Conservation (phyloP, 2,329 filamentous ascomycete species). For the Clarireedia monteithiana region DNA sequence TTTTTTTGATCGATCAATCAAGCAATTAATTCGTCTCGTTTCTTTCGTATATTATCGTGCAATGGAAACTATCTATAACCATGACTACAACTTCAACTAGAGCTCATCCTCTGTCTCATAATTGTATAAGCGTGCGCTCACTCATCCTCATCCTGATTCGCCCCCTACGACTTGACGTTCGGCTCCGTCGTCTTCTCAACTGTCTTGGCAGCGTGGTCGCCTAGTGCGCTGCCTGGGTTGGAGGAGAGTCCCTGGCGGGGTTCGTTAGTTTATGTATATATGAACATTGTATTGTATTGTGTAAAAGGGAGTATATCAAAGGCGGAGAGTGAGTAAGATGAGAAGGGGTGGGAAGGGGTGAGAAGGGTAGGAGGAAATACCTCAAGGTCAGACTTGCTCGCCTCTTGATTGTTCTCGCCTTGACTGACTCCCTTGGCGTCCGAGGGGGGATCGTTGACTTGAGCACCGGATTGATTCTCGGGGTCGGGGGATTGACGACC, state of each 20-base stretch:
- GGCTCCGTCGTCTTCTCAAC: conserved; percentile 16
- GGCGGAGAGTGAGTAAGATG: neutral
- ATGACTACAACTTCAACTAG: no score
- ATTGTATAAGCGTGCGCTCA: neutral
- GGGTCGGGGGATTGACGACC: conserved; percentile 75
- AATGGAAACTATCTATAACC: no score
- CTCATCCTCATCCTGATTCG: neutral
- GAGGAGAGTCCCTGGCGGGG: conserved; percentile 42
- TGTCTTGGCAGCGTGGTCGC: conserved; percentile 52
- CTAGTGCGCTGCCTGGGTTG: conserved; percentile 60
- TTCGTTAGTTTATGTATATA: neutral
- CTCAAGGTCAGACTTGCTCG: conserved; percentile 42
- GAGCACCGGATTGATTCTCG: conserved; percentile 56
- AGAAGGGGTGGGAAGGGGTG: neutral
- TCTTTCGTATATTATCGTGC: no score
- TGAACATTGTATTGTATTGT: neutral
- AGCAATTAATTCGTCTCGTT: no score
- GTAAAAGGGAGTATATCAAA: neutral
- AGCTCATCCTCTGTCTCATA: neutral
- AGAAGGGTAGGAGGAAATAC: conserved; percentile 29
- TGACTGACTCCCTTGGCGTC: conserved; percentile 51
- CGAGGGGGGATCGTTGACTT: conserved; percentile 52
- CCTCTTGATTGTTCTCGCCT: conserved; percentile 41
- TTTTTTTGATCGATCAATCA: no score
- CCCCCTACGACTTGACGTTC: neutral